phyloP scores from a whole-genome alignment of 164 flowering plant genomes.

The Berberis vulgaris region DNA sequence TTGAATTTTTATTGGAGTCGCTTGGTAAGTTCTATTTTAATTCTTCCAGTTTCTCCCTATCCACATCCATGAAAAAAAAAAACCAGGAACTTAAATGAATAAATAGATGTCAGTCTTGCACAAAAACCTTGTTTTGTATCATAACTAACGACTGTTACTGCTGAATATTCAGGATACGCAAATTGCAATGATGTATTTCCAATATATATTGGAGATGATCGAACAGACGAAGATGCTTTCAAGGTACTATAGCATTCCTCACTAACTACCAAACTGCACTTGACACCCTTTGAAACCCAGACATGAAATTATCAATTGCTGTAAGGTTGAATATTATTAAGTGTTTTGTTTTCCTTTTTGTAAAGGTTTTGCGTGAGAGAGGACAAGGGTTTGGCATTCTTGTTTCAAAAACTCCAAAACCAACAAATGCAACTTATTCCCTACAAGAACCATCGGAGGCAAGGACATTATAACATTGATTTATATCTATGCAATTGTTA shows the following conservation, averaged over 20 bases:
- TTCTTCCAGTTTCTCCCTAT: not conserved
- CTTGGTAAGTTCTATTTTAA: slow-evolving; percentile 15
- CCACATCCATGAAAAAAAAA: too few species aligned
- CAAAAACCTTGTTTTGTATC: too few species aligned
- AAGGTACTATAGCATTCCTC: slow-evolving; percentile 38
- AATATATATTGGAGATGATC: slow-evolving; percentile 86
- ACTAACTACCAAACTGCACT: not conserved
- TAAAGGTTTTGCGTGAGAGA: slow-evolving; percentile 54
- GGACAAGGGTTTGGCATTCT: slow-evolving; percentile 83
- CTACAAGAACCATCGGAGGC: slow-evolving; percentile 74
- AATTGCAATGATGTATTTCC: slow-evolving; percentile 56
- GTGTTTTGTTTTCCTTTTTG: not conserved
- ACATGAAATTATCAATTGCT: not conserved
- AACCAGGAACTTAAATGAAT: too few species aligned
- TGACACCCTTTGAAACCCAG: not conserved
- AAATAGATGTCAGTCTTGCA: too few species aligned
- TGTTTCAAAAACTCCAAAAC: slow-evolving; percentile 72
- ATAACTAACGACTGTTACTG: not conserved
- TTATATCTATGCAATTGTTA: too few species aligned
- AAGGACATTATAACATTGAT: too few species aligned
- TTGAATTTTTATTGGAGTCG: slow-evolving; percentile 82
- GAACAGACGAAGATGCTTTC: slow-evolving; percentile 94
- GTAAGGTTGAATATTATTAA: too few species aligned
- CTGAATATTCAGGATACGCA: slow-evolving; percentile 41
- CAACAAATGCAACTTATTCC: slow-evolving; percentile 73